These are phyloP conservation scores for Dryas integrifolia DNA, from an alignment of 331 rosid genomes.

Conservation along the genomic window DNA sequence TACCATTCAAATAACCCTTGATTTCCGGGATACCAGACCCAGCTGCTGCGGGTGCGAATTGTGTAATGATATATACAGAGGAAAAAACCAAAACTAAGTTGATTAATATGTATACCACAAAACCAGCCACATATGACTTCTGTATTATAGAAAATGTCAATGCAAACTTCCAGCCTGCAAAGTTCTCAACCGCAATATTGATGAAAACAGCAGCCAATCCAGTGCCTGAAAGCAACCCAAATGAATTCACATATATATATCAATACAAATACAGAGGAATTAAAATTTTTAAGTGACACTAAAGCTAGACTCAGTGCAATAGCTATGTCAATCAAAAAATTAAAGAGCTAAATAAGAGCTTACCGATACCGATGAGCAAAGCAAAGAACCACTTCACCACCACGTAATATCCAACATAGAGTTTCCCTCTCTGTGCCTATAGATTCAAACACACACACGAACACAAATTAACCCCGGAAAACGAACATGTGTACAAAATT, in stretches of 20 bases:
- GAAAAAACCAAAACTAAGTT: slow-evolving; percentile 81
- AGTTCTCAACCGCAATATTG: slow-evolving; percentile 91
- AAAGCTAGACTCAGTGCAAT: not conserved
- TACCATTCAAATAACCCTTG: slow-evolving; percentile 96
- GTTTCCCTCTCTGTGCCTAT: slow-evolving; percentile 72
- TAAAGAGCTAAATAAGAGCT: not conserved
- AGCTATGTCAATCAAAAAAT: not conserved
- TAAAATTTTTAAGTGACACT: not conserved
- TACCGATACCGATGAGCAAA: slow-evolving; percentile 89
- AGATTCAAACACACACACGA: slow-evolving; percentile 26
- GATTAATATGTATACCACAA: slow-evolving; percentile 63
- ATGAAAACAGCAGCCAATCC: slow-evolving; percentile 97
- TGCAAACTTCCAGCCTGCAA: slow-evolving; percentile 96
- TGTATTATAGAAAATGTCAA: slow-evolving; percentile 85
- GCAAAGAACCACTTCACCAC: slow-evolving; percentile 95
- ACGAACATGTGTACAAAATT: not conserved
- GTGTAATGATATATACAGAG: slow-evolving; percentile 76
- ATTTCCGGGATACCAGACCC: slow-evolving; percentile 98
- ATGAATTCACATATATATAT: slow-evolving; percentile 11
- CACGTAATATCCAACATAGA: slow-evolving; percentile 65
- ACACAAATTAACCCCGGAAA: not conserved
- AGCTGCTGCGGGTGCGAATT: slow-evolving; percentile 94
- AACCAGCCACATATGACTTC: slow-evolving; percentile 86
- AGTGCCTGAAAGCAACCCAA: slow-evolving; percentile 57
- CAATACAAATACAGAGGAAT: not conserved